Evolutionary conservation across 2,329 filamentous ascomycete species (phyloP).

Genomic region (Hansfordia pulvinata): DNA sequence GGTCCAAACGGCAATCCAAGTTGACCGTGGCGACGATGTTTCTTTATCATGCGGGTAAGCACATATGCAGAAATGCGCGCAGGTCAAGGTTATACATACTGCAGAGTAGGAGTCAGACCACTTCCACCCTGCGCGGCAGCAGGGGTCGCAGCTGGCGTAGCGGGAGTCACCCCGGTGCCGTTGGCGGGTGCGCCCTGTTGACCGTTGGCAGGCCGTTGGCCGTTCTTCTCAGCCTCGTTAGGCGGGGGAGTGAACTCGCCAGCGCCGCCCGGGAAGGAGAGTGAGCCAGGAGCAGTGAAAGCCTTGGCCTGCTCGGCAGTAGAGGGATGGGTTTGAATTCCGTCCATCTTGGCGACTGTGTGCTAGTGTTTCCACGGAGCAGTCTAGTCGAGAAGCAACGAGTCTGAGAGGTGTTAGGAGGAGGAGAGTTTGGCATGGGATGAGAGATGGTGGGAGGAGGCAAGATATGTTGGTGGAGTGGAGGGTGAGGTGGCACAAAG

Average conservation of each 20-base stretch:
- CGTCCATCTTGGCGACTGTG: slow-evolving; percentile 53
- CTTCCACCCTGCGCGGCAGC: slow-evolving; percentile 70
- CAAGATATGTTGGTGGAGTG: slow-evolving; percentile 7
- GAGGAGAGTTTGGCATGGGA: slow-evolving; percentile 6
- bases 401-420: no score
- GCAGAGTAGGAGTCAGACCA: slow-evolving; percentile 83
- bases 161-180: slow-evolving; percentile 73
- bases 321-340: slow-evolving; percentile 79
- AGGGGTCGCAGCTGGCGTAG: slow-evolving; percentile 85
- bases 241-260: slow-evolving; percentile 73
- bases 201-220: slow-evolving; percentile 21
- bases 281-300: slow-evolving; percentile 82
- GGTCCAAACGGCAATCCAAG: slow-evolving; percentile 88
- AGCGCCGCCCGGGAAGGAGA: slow-evolving; percentile 80
- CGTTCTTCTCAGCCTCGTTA: slow-evolving; percentile 51
- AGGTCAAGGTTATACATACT: slow-evolving; percentile 64
- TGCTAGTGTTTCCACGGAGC: slow-evolving; percentile 7
- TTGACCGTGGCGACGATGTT: slow-evolving; percentile 99
- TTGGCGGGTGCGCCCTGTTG: slow-evolving; percentile 31
- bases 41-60: slow-evolving; percentile 49
- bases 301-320: slow-evolving; percentile 90
- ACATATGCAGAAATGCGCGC: no score
- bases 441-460: slow-evolving; percentile 12
- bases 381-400: slow-evolving; percentile 14
- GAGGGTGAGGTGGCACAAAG: slow-evolving; percentile 22